Evolutionary conservation across 331 rosid species (phyloP).

Genomic region (Acacia concinna): DNA sequence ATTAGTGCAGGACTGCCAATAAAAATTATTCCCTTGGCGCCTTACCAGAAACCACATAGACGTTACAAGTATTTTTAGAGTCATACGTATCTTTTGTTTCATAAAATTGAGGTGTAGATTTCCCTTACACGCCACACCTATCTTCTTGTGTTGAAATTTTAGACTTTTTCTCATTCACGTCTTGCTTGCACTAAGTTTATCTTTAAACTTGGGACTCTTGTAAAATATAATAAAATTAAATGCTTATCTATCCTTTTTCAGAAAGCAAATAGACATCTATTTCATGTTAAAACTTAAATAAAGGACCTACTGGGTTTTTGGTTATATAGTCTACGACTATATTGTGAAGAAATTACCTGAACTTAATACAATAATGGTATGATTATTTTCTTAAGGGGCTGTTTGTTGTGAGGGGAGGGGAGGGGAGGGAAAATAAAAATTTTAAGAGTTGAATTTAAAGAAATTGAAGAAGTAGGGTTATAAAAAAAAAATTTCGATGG

Average conservation of each 20-base stretch:
- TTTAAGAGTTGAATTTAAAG: too few relatives aligned
- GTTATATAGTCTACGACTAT: background rate
- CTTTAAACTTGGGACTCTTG: background rate
- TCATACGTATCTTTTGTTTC: background rate
- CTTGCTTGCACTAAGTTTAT: background rate
- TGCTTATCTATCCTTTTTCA: background rate
- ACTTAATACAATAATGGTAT: background rate
- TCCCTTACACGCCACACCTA: background rate
- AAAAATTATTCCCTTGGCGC: background rate
- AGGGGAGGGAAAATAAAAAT: too few relatives aligned
- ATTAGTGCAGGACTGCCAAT: background rate
- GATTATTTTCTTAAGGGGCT: background rate
- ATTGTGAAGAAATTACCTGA: background rate
- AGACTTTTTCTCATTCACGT: background rate
- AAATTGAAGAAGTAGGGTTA: too few relatives aligned
- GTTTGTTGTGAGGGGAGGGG: too few relatives aligned
- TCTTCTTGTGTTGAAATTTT: background rate
- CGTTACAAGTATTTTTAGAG: background rate
- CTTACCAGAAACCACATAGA: background rate
- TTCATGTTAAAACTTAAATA: background rate
- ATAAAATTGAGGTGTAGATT: background rate
- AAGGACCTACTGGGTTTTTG: background rate
- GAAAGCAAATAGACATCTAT: background rate
- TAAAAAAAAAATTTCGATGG: too few relatives aligned
- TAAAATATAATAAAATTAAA: background rate